Evolutionary conservation across 345 rosid genomes (phyloP).

Genomic region (Boechera retrofracta): DNA sequence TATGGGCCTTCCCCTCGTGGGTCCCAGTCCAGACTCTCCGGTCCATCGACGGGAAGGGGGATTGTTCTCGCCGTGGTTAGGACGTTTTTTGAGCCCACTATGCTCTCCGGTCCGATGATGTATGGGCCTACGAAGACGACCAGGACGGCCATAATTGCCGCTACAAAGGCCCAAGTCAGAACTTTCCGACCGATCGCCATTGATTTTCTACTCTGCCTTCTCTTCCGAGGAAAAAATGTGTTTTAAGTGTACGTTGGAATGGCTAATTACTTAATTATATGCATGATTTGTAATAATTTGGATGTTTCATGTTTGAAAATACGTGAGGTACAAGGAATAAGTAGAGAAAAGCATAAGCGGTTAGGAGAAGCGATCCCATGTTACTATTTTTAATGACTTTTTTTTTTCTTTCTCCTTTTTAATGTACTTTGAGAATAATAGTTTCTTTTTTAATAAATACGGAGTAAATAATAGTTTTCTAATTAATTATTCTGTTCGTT

Average conservation of each 20-base stretch:
- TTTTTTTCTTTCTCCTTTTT: neutral
- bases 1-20: conserved; percentile 46
- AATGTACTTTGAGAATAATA: neutral
- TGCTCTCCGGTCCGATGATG: conserved; percentile 38
- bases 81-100: conserved; percentile 33
- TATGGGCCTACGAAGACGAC: conserved; percentile 23
- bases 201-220: conserved; percentile 1
- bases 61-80: conserved; percentile 31
- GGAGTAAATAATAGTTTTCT: no score
- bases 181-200: conserved; percentile 27
- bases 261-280: conserved; percentile 24
- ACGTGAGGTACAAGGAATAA: conserved; percentile 17
- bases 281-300: neutral
- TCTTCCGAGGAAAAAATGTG: neutral
- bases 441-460: neutral
- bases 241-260: conserved; percentile 20
- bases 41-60: conserved; percentile 39
- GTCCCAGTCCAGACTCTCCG: conserved; percentile 47
- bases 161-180: conserved; percentile 19
- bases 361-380: neutral
- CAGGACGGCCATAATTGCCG: conserved; percentile 24
- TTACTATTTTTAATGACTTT: neutral
- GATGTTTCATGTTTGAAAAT: conserved; percentile 28
- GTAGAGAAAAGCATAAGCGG: conserved; percentile 28
- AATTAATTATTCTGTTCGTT: neutral